phyloP scores from a whole-genome alignment of 176 grass and related monocot species.

The Oryza rufipogon region DNA sequence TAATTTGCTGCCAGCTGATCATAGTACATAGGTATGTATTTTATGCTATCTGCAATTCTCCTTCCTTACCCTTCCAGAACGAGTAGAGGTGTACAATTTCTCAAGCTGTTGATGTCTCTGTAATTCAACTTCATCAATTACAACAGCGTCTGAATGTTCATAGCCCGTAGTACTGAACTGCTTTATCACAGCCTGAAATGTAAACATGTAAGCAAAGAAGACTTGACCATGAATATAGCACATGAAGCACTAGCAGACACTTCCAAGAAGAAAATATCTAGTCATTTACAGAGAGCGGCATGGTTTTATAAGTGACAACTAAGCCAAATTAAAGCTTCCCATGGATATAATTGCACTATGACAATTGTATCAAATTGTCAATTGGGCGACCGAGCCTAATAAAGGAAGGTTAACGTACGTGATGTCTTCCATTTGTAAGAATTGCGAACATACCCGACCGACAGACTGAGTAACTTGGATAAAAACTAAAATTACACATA shows the following conservation, averaged over 20 bases:
- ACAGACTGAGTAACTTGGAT: not conserved
- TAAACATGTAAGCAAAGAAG: constrained; percentile 32
- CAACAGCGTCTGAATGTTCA: constrained; percentile 75
- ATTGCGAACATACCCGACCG: too few relatives aligned
- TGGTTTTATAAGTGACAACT: constrained; percentile 7
- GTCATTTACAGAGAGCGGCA: not conserved
- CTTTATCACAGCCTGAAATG: constrained; percentile 93
- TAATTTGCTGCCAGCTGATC: not conserved
- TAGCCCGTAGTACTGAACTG: constrained; percentile 91
- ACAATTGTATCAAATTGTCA: constrained; percentile 11
- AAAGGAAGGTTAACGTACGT: too few relatives aligned
- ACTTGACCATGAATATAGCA: constrained; percentile 15
- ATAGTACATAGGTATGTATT: constrained; percentile 23
- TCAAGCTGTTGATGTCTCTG: constrained; percentile 94
- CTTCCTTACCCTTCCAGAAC: constrained; percentile 84
- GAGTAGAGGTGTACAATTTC: constrained; percentile 94
- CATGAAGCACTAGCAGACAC: not conserved
- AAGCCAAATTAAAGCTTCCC: not conserved
- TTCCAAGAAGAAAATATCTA: constrained; percentile 5
- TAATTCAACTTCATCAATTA: constrained; percentile 93
- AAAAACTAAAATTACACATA: constrained; percentile 20
- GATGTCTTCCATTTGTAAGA: too few relatives aligned
- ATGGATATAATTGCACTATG: constrained; percentile 12
- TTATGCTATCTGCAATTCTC: not conserved
- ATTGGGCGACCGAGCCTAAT: not conserved